Base-by-base conservation (phyloP, 2,329 filamentous ascomycete species). In the Knufia petricola region DNA sequence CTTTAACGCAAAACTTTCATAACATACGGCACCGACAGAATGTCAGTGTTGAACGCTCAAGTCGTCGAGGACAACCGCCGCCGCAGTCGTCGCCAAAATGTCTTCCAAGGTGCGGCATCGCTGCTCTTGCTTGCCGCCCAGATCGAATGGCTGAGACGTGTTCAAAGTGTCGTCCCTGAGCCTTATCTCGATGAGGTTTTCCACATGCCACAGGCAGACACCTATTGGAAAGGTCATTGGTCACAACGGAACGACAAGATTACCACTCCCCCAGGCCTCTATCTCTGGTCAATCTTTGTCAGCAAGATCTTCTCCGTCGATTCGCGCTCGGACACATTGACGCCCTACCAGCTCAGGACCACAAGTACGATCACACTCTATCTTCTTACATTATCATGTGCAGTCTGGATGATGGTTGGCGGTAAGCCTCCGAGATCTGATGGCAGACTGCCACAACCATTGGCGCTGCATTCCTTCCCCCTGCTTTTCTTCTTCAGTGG, bases 401-500 rank as follows among this genome's bases (percentile, higher is more conserved):
- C 55, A 41, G 34, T 56, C 13, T 48, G 55, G 30, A 46, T 48
- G 32, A 40, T 40, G 39, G 41, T 58, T 20, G 49, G 50, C 53
- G 51, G 41, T 44, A 50, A 32, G 64, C 62, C 1, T 84, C 83
- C 2, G 61, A 92, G 56, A 95, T 95, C 56, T 44, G 50, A 24
- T 43, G 50, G 24, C 44, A 39, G 52, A n/a, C 45, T 56, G 19
- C 56, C 54, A 52, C 50, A 52, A 17, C 53, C 56, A 42, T 52
- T 55, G 49, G 44, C 36, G 48, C 78, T 94, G 34, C 80, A 80
- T 15, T 71, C 95, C 0, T 95, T 96, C 53, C 92, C 92, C 0
- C 79, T 89, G 0, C 65, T 98, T 0, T 95, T 95, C 73, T 98
- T 98, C 74, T 98, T 98, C 66, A 92, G 87, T 0, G 88, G 80